Evolutionary conservation across 305 asterid species (phyloP).

Genomic region (Caryopteris hybrid): DNA sequence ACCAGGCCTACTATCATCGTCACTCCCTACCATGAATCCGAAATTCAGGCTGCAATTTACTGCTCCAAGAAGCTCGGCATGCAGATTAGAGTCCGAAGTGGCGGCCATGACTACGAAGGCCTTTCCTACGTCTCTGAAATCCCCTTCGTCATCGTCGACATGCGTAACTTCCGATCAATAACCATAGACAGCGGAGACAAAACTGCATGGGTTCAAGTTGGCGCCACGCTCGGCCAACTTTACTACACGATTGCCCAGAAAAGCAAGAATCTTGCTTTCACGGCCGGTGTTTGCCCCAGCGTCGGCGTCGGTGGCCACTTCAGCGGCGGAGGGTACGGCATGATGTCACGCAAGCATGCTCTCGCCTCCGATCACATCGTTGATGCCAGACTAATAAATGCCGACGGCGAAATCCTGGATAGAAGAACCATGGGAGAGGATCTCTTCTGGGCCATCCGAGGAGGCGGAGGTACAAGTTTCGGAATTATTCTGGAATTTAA

Average conservation of each 20-base stretch:
- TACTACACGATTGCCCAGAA: slow-evolving; percentile 10
- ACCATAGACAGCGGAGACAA: background rate
- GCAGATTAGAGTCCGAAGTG: slow-evolving; percentile 36
- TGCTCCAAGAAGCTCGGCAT: slow-evolving; percentile 33
- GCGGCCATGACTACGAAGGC: slow-evolving; percentile 53
- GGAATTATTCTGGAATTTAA: slow-evolving; percentile 22
- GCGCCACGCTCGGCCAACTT: slow-evolving; percentile 29
- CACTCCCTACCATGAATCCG: slow-evolving; percentile 24
- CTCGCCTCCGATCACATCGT: slow-evolving; percentile 29
- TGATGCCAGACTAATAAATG: slow-evolving; percentile 19
- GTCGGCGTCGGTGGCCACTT: slow-evolving; percentile 34
- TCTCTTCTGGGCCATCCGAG: slow-evolving; percentile 27
- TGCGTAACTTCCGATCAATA: slow-evolving; percentile 32
- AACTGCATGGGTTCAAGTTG: no score
- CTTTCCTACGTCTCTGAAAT: slow-evolving; percentile 18
- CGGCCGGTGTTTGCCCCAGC: slow-evolving; percentile 29
- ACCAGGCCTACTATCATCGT: slow-evolving; percentile 19
- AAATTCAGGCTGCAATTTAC: slow-evolving; percentile 27
- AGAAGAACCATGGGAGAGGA: slow-evolving; percentile 20
- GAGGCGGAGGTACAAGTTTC: slow-evolving; percentile 30
- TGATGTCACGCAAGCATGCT: slow-evolving; percentile 26
- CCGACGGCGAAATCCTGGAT: slow-evolving; percentile 13
- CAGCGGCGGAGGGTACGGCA: slow-evolving; percentile 35
- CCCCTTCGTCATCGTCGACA: slow-evolving; percentile 38
- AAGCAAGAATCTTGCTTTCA: slow-evolving; percentile 22